Base-by-base conservation (phyloP, 2,329 filamentous ascomycete species). In the Septoria petroselini region DNA sequence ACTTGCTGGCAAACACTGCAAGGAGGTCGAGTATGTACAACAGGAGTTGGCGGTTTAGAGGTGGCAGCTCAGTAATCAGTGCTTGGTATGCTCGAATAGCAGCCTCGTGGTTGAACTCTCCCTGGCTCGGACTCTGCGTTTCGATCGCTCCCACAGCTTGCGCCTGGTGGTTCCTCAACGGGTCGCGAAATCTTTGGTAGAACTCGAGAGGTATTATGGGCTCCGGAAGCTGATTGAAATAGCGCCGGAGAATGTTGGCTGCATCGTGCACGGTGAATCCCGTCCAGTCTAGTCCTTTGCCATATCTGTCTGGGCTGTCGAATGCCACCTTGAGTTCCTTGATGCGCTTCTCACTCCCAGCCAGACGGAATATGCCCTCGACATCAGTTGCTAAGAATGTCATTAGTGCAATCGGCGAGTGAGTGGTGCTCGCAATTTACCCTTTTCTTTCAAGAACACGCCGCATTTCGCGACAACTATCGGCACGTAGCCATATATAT, bases 211-310 rank as follows among this genome's bases (percentile, higher is more conserved):
- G 93, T 23, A 98, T 93, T 57, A 98, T 95, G 4, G 93, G 93
- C 67, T 98, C 93, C 2, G 93, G 93, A 2, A 98, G 79, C 65
- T 95, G 88, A 70, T 97, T 97, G 55, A 98, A 83, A 68, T 98
- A 98, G 61, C 93, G 83, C 55, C 93, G 85, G 37, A 98, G 79
- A 54, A 98, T 91, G 66, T 97, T 98, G 63, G 93, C 91, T 19
- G 93, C 93, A 77, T 98, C 93, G 70, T 98, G 93, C 34, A 98
- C 93, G 0, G 93, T 98, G 69, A 95, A 98, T 39, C 93, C 93
- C 39, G 89, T 86, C 93, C 93, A 98, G 62, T 95, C 88, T 19
- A 98, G 78, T 12, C 93, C 93, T 71, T 98, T 98, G 47, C 93
- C 93, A 68, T 95, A 98, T 62, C 91, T 81, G 63, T 95, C 89